Evolutionary conservation across 345 rosid species (phyloP).

Genomic region (Tarenaya hassleriana): DNA sequence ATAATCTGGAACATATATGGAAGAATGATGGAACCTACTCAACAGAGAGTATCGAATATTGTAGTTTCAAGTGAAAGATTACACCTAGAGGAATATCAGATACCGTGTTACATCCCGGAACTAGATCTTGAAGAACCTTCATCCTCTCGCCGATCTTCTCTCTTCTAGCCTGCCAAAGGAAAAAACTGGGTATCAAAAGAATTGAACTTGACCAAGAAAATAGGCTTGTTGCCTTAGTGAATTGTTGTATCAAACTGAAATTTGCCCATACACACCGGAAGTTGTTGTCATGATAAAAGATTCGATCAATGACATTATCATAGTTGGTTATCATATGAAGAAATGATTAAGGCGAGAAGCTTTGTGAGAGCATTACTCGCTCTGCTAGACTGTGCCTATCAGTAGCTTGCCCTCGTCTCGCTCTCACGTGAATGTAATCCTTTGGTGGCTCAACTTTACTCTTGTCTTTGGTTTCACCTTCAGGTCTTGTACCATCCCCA

Average conservation of each 20-base stretch:
- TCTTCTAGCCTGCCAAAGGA: slow-evolving; percentile 74
- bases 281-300: too few relatives aligned
- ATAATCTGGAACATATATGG: slow-evolving; percentile 53
- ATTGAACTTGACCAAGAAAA: too few relatives aligned
- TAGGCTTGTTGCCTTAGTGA: too few relatives aligned
- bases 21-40: too few relatives aligned
- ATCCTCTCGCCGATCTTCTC: slow-evolving; percentile 93
- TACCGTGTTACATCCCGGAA: slow-evolving; percentile 97
- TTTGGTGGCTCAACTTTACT: slow-evolving; percentile 69
- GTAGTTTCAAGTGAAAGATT: too few relatives aligned
- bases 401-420: slow-evolving; percentile 96
- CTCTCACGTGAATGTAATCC: slow-evolving; percentile 96
- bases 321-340: too few relatives aligned
- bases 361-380: slow-evolving; percentile 45
- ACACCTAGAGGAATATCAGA: too few relatives aligned
- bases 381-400: slow-evolving; percentile 98
- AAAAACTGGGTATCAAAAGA: not conserved
- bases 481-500: slow-evolving; percentile 43
- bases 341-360: too few relatives aligned
- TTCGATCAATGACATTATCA: too few relatives aligned
- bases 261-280: too few relatives aligned
- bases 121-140: slow-evolving; percentile 92
- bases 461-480: slow-evolving; percentile 50
- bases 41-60: too few relatives aligned
- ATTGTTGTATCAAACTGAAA: too few relatives aligned